Percentiles rank a stretch among this genome's conserved stretches.
These are phyloP conservation scores for Agrocybe pediades DNA, from an alignment of 768 basidiomycete genomes.

Conservation along the genomic window DNA sequence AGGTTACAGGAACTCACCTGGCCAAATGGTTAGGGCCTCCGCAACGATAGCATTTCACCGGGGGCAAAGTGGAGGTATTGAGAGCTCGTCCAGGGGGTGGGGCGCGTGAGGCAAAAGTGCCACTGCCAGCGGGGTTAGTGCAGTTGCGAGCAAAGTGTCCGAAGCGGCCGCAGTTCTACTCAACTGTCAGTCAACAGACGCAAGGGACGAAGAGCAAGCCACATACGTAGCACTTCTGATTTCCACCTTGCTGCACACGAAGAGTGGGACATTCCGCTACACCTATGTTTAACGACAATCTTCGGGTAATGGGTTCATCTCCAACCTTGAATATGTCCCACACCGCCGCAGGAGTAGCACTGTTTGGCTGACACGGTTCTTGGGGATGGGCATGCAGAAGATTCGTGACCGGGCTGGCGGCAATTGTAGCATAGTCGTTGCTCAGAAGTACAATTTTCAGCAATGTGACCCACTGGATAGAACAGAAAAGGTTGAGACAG, in stretches of 20 bases:
- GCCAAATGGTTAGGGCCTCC: slow-evolving; percentile 90
- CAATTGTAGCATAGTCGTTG: slow-evolving; percentile 94
- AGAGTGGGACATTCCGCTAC: slow-evolving; percentile 81
- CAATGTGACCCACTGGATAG: slow-evolving; percentile 82
- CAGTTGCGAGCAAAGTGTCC: slow-evolving; percentile 84
- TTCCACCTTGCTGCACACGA: slow-evolving; percentile 63
- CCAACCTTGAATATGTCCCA: slow-evolving; percentile 82
- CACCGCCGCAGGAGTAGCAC: slow-evolving; percentile 91
- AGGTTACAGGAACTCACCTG: slow-evolving; percentile 41
- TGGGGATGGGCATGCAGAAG: slow-evolving; percentile 83
- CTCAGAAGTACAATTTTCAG: slow-evolving; percentile 88
- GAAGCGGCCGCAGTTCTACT: slow-evolving; percentile 76
- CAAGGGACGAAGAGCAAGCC: not conserved
- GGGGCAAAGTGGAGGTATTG: slow-evolving; percentile 76
- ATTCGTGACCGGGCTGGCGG: slow-evolving; percentile 93
- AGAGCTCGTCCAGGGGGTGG: slow-evolving; percentile 75
- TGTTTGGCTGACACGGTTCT: slow-evolving; percentile 84
- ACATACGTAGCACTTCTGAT: slow-evolving; percentile 85
- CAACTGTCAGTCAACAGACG: slow-evolving; percentile 6
- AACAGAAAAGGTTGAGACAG: slow-evolving; percentile 12
- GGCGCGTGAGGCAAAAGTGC: slow-evolving; percentile 63
- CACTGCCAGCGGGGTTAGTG: slow-evolving; percentile 42
- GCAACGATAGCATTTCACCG: slow-evolving; percentile 89
- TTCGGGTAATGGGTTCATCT: not conserved
- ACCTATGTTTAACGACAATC: slow-evolving; percentile 2